Percentiles rank a stretch among this genome's conserved stretches.
phyloP scores from a whole-genome alignment of 116 monocot species.

The Dioscorea cayenensis region DNA sequence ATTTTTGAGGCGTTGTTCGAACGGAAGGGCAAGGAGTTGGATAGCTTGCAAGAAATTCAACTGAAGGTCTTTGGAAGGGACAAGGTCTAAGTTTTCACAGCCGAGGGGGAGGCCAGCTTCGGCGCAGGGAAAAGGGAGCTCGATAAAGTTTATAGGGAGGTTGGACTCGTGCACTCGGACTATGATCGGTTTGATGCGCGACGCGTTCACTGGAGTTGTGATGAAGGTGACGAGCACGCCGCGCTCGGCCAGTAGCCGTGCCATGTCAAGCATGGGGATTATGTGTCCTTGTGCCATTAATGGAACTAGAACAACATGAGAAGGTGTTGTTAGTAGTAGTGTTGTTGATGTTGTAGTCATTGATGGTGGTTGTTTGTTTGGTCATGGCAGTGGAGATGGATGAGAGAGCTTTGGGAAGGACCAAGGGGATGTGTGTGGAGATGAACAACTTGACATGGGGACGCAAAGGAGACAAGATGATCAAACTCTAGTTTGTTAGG shows the following conservation, averaged over 20 bases:
- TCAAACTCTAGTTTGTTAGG: too few species aligned
- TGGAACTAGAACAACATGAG: conserved; percentile 4
- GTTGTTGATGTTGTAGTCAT: neutral
- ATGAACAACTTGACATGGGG: too few species aligned
- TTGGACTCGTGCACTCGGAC: neutral
- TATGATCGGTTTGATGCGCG: neutral
- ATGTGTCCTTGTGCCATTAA: conserved; percentile 6
- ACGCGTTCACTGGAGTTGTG: conserved; percentile 8
- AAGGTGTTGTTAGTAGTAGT: neutral
- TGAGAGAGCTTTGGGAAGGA: too few species aligned
- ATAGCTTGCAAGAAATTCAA: neutral
- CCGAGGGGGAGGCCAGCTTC: conserved; percentile 23
- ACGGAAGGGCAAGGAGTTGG: neutral
- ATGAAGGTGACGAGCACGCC: neutral
- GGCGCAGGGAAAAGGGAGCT: conserved; percentile 28
- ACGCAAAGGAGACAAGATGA: too few species aligned
- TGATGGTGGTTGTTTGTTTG: neutral
- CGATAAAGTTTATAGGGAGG: conserved; percentile 8
- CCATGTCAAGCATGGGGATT: conserved; percentile 11
- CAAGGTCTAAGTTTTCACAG: conserved; percentile 20
- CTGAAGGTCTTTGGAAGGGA: neutral
- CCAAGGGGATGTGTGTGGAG: too few species aligned
- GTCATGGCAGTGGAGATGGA: neutral
- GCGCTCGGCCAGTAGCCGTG: neutral
- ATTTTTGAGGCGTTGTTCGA: neutral